Base-by-base conservation (phyloP, 345 rosid species). In the Salix exigua region DNA sequence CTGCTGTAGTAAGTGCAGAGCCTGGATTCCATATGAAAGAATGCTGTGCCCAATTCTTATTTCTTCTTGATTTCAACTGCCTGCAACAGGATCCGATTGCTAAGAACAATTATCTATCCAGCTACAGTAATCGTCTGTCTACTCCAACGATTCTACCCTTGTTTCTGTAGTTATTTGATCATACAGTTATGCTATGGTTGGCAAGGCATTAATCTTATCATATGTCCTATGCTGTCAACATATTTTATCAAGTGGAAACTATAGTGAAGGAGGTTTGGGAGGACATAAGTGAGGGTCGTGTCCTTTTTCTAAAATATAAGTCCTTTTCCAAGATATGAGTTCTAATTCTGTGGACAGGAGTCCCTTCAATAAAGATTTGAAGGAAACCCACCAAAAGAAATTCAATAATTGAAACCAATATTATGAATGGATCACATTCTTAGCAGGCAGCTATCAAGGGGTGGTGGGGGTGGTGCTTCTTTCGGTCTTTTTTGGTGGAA, bases 371-470 rank as follows among this genome's bases (percentile, higher is more conserved):
- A 8, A 28, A 73, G 79, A 80, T 77, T 44, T 58, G 79, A 61
- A 68, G 40, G 66, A 44, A 71, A 81, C 55, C 66, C 67, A 40
- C 66, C 60, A 42, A 73, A 76, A 78, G 75, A 76, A 78, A 74
- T 25, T 66, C 80, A 87, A 82, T 82, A 81, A 85, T 88, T 81
- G 84, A 72, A 58, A 74, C 42, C 81, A 75, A 75, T 40, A 70
- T 63, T 46, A 30, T 71, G 85, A 19, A 77, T 80, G 82, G 85
- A 82, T 80, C 83, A 77, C 72, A 78, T 84, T 88, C 69, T 79
- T 66, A 74, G 82, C 48, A 33, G 77, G 81, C 61, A 73, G 85
- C 81, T 63, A 78, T 69, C 51, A 74, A 78, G 58, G 51, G 72
- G 40, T 19, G 66, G 81, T 63, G 76, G 85, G 85, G 73, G 70